A percentile compares a stretch with the other conserved stretches of the same genome.
Conservation (phyloP, 202 grass and related monocot species). For the Zizania palustris region DNA sequence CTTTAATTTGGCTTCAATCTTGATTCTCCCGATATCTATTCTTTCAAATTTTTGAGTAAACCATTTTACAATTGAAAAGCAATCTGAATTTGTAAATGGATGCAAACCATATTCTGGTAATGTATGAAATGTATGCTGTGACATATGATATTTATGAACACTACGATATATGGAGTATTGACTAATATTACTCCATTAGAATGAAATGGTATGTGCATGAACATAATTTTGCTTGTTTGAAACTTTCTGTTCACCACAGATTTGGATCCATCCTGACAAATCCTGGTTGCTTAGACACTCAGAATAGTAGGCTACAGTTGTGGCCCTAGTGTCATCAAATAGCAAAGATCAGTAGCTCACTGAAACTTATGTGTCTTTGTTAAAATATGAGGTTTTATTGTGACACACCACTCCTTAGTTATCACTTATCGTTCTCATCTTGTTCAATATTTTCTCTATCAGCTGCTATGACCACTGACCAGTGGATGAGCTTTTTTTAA, state of each 20-base stretch:
- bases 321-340: constrained; percentile 10
- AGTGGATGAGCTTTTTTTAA: not conserved
- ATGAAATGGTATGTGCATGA: not conserved
- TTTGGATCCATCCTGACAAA: constrained; percentile 4
- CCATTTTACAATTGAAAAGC: constrained; percentile 7
- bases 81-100: not conserved
- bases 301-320: not conserved
- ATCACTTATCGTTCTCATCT: not conserved
- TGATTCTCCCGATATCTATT: constrained; percentile 3
- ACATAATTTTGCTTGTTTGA: constrained; percentile 32
- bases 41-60: not conserved
- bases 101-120: constrained; percentile 13
- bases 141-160: not conserved
- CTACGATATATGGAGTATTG: not conserved
- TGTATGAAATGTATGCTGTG: not conserved
- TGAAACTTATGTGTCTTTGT: constrained; percentile 4
- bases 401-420: constrained; percentile 17
- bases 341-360: not conserved
- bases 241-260: not conserved
- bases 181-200: not conserved
- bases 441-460: not conserved
- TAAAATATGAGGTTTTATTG: not conserved
- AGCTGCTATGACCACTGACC: not conserved
- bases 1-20: constrained; percentile 30
- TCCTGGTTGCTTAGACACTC: constrained; percentile 25